These are phyloP conservation scores for Taiozyma sp. DNA, from an alignment of 1,139 yeast species.

Conservation along the genomic window DNA sequence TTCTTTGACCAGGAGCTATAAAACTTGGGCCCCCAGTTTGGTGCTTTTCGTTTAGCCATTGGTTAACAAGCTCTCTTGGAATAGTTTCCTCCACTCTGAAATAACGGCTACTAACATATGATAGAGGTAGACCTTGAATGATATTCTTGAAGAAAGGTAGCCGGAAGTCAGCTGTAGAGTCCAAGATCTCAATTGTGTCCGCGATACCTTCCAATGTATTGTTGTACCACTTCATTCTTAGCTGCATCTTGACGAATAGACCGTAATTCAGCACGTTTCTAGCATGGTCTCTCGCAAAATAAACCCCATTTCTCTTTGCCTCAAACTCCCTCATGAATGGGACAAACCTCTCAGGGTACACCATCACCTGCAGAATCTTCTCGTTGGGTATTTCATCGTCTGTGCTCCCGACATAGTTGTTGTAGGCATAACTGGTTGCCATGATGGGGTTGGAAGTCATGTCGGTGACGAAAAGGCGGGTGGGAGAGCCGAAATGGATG, in stretches of 20 bases:
- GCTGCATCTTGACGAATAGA: constrained; percentile 7
- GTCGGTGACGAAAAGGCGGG: constrained; percentile 12
- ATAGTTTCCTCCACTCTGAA: constrained; percentile 2
- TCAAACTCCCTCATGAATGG: constrained; percentile 2
- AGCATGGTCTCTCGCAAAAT: not conserved
- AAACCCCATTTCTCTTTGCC: not conserved
- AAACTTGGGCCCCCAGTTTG: not conserved
- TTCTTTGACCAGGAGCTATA: not conserved
- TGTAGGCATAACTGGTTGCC: not conserved
- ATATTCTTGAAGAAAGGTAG: constrained; percentile 4
- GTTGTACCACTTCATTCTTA: constrained; percentile 6
- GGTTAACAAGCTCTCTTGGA: not conserved
- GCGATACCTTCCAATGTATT: constrained; percentile 8
- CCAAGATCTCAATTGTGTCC: constrained; percentile 1
- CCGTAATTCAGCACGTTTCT: constrained; percentile 6
- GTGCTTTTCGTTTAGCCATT: not conserved
- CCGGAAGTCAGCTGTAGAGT: not conserved
- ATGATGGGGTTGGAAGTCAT: constrained; percentile 9
- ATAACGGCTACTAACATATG: not conserved
- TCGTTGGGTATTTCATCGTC: not conserved
- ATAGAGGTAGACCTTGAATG: constrained; percentile 1
- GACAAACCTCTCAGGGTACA: constrained; percentile 2
- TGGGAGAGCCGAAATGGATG: constrained; percentile 1
- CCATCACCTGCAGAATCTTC: constrained; percentile 8
- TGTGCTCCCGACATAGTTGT: constrained; percentile 4